Evolutionary conservation across 129 eudicot species (phyloP), one percentile per base, ranked within the genome.

Genomic region (Escallonia herrerae): DNA sequence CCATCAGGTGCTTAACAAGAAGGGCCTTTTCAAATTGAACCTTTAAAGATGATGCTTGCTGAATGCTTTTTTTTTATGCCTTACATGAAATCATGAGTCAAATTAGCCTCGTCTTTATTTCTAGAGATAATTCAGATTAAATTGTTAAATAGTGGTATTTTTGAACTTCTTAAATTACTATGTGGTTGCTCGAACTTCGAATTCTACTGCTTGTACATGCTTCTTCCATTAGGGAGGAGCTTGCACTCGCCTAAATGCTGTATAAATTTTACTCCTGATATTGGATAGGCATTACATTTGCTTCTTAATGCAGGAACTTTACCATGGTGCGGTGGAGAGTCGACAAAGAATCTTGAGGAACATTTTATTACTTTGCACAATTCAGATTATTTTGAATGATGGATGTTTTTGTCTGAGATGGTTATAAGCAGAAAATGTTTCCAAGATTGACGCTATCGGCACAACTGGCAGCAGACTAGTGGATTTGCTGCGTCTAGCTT

Each of bases 311-410:
- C 79, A 90, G 95, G 97, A 66, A 22, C 77, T 13, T 60, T 80
- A 74, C 79, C 84, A 40, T 86, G 97, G 97, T 83, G 76, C 56
- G 80, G 70, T 61, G 89, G 79, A 68, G 89, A 84, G 59, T 69
- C 69, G 48, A 65, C 70, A 45, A 87, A 87, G 66, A 67, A 69
- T 6, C 56, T 71, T 0, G 95, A 84, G 39, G 87, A 84, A 65
- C 95, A 82, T 80, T 76, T 81, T 48, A 80, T 87, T 56, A 68
- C 83, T 50, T 65, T 90, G 80, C 82, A 83, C 62, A 79, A 77
- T 60, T 45, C 91, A 12, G 91, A 90, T 69, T 86, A 74, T 76
- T 86, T 83, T 59, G 79, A 73, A 13, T 80, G 76, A 74, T 40
- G 66, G 56, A 66, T 46, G 56, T 60, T 43, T 51, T 13, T 62